Conservation (phyloP, 257 asterid species). For the Salvia miltiorrhiza region DNA sequence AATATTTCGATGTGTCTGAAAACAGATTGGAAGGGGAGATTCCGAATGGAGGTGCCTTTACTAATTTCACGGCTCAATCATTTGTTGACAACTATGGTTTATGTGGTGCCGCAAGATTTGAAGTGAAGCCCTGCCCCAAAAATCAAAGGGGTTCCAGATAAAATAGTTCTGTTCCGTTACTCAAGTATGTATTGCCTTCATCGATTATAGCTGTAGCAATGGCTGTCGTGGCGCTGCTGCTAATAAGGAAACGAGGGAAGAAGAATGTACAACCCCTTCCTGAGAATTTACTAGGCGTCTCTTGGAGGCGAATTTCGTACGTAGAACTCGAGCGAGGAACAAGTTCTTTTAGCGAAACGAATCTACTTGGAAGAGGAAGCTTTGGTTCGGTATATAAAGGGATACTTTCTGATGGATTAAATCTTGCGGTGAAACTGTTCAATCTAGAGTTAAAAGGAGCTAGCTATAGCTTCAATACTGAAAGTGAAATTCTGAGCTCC, state of each 20-base stretch:
- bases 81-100: constrained; percentile 24
- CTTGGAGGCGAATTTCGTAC: constrained; percentile 29
- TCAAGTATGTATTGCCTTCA: no score
- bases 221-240: no score
- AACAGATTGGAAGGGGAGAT: constrained; percentile 21
- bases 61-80: constrained; percentile 25
- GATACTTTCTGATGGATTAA: constrained; percentile 13
- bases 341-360: not conserved
- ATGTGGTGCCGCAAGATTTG: constrained; percentile 24
- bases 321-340: constrained; percentile 18
- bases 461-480: constrained; percentile 25
- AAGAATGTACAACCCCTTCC: not conserved
- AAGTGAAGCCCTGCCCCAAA: constrained; percentile 15
- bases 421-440: constrained; percentile 35
- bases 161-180: not conserved
- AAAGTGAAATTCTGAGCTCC: constrained; percentile 21
- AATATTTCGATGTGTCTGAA: constrained; percentile 19
- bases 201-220: no score
- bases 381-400: not conserved
- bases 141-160: not conserved
- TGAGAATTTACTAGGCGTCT: no score
- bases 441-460: constrained; percentile 20
- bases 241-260: not conserved
- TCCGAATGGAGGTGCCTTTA: constrained; percentile 23
- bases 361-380: not conserved